Evolutionary conservation across 2,329 filamentous ascomycete species (phyloP).

Genomic region (Sporothrix schenckii): DNA sequence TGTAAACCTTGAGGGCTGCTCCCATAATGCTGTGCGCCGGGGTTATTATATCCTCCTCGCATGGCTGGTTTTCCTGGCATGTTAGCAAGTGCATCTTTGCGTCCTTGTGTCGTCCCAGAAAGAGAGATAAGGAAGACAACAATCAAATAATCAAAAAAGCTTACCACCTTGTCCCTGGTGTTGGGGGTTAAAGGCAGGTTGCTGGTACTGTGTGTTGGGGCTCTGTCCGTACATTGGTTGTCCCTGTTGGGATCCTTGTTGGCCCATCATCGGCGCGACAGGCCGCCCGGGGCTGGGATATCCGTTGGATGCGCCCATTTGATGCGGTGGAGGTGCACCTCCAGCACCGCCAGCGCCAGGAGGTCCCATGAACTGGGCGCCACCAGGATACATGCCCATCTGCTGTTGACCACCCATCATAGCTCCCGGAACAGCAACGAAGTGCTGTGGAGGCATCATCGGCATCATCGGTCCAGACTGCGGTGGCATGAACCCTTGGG

Average conservation of each 20-base stretch:
- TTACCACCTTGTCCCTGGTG: conserved; percentile 71
- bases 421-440: conserved; percentile 71
- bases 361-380: conserved; percentile 66
- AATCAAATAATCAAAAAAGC: conserved; percentile 45
- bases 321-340: conserved; percentile 51
- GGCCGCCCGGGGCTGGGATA: conserved; percentile 87
- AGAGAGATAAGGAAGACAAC: not conserved
- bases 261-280: conserved; percentile 82
- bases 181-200: conserved; percentile 71
- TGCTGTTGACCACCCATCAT: conserved; percentile 70
- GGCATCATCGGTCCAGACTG: conserved; percentile 72
- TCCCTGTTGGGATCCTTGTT: conserved; percentile 90
- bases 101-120: not conserved
- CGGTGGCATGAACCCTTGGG: conserved; percentile 73
- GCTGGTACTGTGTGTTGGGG: conserved; percentile 72
- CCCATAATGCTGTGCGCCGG: conserved; percentile 64
- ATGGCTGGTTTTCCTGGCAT: conserved; percentile 55
- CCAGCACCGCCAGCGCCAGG: conserved; percentile 42
- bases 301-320: conserved; percentile 69
- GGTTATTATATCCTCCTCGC: conserved; percentile 60
- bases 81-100: conserved; percentile 22
- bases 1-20: conserved; percentile 68
- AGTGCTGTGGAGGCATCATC: conserved; percentile 83
- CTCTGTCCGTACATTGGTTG: conserved; percentile 78
- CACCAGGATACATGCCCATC: conserved; percentile 78